phyloP scores from a whole-genome alignment of 1,139 yeast genomes.

The Suzukiozyma palmioleophila region DNA sequence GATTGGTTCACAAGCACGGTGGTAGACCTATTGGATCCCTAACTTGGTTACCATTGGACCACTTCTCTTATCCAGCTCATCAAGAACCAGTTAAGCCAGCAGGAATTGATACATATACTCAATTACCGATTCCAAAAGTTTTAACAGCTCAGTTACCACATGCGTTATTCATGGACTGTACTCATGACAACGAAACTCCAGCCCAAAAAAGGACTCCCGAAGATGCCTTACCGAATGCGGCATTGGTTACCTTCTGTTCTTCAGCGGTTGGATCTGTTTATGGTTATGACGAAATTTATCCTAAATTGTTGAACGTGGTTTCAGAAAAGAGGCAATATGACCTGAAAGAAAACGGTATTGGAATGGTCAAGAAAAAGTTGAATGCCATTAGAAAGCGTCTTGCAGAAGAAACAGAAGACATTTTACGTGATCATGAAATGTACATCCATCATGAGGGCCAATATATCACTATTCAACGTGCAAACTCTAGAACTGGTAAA shows the following conservation, averaged over 20 bases:
- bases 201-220: slow-evolving; percentile 86
- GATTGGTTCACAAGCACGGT: slow-evolving; percentile 86
- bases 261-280: slow-evolving; percentile 93
- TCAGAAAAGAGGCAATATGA: slow-evolving; percentile 65
- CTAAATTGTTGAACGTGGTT: slow-evolving; percentile 78
- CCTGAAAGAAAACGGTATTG: slow-evolving; percentile 61
- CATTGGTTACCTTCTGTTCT: slow-evolving; percentile 86
- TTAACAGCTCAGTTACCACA: slow-evolving; percentile 73
- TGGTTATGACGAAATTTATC: slow-evolving; percentile 93
- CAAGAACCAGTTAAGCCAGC: slow-evolving; percentile 29
- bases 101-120: slow-evolving; percentile 41
- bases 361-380: slow-evolving; percentile 59
- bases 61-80: slow-evolving; percentile 60
- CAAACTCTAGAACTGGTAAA: slow-evolving; percentile 75
- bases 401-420: slow-evolving; percentile 62
- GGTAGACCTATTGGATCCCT: slow-evolving; percentile 94
- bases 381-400: slow-evolving; percentile 55
- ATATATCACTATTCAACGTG: slow-evolving; percentile 84
- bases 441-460: slow-evolving; percentile 94
- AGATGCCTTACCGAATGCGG: slow-evolving; percentile 93
- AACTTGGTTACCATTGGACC: slow-evolving; percentile 70
- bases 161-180: slow-evolving; percentile 95
- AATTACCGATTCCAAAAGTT: slow-evolving; percentile 61
- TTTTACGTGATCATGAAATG: slow-evolving; percentile 77
- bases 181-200: slow-evolving; percentile 93